Evolutionary conservation across 148 eudicot species (phyloP), one percentile per base, ranked within the genome.

Genomic region (Camellia lanceoleosa): DNA sequence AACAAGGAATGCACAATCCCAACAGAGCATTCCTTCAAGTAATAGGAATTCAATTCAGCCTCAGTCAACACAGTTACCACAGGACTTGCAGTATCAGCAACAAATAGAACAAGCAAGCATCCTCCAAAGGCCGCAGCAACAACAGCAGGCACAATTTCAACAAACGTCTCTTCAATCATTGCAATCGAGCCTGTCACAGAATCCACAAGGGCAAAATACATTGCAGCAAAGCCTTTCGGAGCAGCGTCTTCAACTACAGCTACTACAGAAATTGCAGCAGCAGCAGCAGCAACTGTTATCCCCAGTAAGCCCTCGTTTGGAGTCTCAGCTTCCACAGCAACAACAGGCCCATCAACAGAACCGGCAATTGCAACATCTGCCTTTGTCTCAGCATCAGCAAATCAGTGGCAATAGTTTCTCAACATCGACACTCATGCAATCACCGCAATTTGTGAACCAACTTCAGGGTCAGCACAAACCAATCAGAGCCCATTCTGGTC

Each of bases 1-100:
- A 13, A 64, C 84, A 44, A 88, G 88, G 67, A 89, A 85, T 68
- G 76, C 73, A 61, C 92, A 81, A 69, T 51, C 83, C 79, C 90
- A 88, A 73, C 93, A 86, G 82, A 84, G 73, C 83, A 78, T 58
- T 75, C 69, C 83, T 30, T 15, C 83, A 8, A 63, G 76, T 72
- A 85, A 79, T 76, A 91, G 79, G 62, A 86, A 69, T 68, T 58
- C 88, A 62, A 71, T 83, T 76, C 92, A 86, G 66, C 61, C 79
- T 76, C 92, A 86, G 66, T 56, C 78, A 78, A 81, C 90, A 68
- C 80, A 94, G 10, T 78, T 89, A 77, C 85, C 89, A 19, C 90
- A 87, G 55, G 97, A 95, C 51, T 76, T 88, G 83, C 97, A 91
- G 76, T 90, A 89, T 85, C 98, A 92, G 84, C 99, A 91, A 80